Evolutionary conservation across 306 rosid genomes (phyloP).

Genomic region (Citrullus amarus): DNA sequence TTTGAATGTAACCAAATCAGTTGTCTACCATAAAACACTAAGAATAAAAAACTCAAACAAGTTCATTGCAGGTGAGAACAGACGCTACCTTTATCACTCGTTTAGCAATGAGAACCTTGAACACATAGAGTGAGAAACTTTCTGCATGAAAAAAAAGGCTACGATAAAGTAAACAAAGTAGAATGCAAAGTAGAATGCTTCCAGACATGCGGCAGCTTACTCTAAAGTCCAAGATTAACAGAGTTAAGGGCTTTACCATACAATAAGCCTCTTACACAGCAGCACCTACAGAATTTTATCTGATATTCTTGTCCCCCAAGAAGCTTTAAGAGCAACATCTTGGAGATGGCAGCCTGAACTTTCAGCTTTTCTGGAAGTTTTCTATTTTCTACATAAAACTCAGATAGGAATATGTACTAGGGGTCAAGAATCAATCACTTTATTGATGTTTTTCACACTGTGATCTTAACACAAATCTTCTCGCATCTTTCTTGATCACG

Average conservation of each 20-base stretch:
- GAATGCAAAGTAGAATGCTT: neutral
- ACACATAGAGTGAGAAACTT: neutral
- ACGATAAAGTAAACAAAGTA: neutral
- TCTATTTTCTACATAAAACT: neutral
- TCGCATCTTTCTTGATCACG: neutral
- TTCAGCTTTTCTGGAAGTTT: constrained; percentile 4
- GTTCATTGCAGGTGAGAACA: neutral
- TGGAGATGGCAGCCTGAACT: neutral
- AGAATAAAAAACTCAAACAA: neutral
- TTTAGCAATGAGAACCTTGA: neutral
- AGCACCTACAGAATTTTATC: neutral
- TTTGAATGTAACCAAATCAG: constrained; percentile 2
- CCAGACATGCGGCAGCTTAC: neutral
- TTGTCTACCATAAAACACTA: neutral
- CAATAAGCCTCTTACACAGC: neutral
- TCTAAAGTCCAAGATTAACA: neutral
- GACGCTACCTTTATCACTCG: neutral
- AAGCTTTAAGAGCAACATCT: neutral
- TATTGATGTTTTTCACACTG: neutral
- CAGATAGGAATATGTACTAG: neutral
- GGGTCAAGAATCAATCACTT: neutral
- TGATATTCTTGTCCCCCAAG: neutral
- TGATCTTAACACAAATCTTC: neutral
- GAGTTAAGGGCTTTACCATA: neutral
- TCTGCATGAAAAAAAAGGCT: neutral